Conservation (phyloP, 768 basidiomycete species). For the Roridomyces roridus region DNA sequence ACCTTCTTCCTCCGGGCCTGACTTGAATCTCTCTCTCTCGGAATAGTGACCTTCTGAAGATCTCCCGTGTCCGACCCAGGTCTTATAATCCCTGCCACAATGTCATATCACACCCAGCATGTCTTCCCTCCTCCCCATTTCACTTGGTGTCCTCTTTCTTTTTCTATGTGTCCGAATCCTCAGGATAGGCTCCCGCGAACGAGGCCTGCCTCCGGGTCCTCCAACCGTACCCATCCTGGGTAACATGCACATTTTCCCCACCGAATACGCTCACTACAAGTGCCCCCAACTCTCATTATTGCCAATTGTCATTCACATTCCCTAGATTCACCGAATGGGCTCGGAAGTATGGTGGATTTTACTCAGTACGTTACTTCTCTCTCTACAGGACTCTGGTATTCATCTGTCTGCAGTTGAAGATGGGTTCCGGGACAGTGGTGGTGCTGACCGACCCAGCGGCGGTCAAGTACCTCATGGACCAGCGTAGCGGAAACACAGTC, state of each 20-base stretch:
- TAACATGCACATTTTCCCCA: constrained; percentile 27
- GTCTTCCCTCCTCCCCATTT: too few relatives aligned
- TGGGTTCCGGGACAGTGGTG: constrained; percentile 5
- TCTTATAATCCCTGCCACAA: too few relatives aligned
- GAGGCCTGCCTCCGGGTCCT: constrained; percentile 29
- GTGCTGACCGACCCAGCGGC: constrained; percentile 8
- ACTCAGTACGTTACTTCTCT: constrained; percentile 22
- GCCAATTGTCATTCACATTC: not conserved
- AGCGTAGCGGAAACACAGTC: constrained; percentile 24
- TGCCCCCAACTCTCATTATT: not conserved
- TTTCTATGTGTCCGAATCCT: too few relatives aligned
- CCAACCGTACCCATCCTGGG: constrained; percentile 29
- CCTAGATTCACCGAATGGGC: constrained; percentile 36
- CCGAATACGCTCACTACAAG: not conserved
- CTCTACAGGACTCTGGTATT: too few relatives aligned
- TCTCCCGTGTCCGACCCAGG: too few relatives aligned
- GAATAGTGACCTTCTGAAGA: too few relatives aligned
- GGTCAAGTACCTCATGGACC: constrained; percentile 12
- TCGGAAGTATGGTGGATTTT: constrained; percentile 31
- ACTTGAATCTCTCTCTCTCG: too few relatives aligned
- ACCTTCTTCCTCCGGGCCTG: too few relatives aligned
- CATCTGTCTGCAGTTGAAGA: constrained; percentile 17
- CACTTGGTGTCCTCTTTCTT: too few relatives aligned
- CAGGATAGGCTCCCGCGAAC: not conserved
- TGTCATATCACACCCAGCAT: too few relatives aligned